Base-by-base conservation (phyloP, 345 rosid species). In the Streptanthus diversifolius region DNA sequence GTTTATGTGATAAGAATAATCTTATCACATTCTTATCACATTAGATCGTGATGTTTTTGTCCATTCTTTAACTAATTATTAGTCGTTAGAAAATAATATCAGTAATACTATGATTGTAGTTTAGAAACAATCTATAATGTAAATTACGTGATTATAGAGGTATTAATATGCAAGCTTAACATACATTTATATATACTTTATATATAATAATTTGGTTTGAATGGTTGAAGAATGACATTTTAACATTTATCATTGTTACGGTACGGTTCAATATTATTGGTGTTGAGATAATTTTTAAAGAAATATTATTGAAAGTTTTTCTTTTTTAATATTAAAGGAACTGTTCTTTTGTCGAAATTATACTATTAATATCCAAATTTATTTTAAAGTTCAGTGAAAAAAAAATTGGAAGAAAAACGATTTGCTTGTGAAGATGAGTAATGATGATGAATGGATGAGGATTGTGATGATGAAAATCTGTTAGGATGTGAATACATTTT, bases 391-490 rank as follows among this genome's bases (percentile, higher is more conserved):
- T 27, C 11, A 57, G 13, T 66, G 61, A 48, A 29, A 66, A 36
- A 35, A 44, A 74, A 52, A 21, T 29, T 68, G 19, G 11, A 58
- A 30, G 21, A 41, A 40, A 67, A 75, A 60, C 63, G 56, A 68
- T 68, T 27, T 60, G 4, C 68, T 68, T 75, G 79, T 75, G 74
- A 68, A 67, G 47, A 57, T 74, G 52, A 32, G 52, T 57, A 66
- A 74, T 66, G 78, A 56, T 73, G 71, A 65, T 65, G 66, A 35
- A 73, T 44, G 30, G 33, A 66, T 73, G 78, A 74, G 61, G 63
- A 67, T 30, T n/a, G 56, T 60, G 74, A 68, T 68, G 74, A 75
- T 75, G 79, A 59, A 68, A 75, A 40, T 75, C 48, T 49, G 68
- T 67, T 67, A 74, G 63, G 30, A 27, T 47, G 7, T 67, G 57